Conservation (phyloP, 768 basidiomycete species). For the Naganishia vishniacii region DNA sequence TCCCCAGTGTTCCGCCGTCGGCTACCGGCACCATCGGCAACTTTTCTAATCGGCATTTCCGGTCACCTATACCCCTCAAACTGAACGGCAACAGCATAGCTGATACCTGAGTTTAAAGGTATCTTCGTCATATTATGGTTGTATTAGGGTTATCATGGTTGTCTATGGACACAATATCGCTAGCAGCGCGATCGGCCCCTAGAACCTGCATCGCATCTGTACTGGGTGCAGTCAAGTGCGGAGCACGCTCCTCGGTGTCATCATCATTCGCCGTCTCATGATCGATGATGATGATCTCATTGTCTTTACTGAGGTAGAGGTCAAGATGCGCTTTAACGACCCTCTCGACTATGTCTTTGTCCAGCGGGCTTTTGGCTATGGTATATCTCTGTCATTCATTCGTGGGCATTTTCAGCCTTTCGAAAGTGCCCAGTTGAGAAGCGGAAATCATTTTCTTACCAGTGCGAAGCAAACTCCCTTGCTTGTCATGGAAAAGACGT, state of each 20-base stretch:
- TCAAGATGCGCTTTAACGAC: slow-evolving; percentile 13
- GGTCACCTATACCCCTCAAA: neutral
- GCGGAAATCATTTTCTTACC: slow-evolving; percentile 31
- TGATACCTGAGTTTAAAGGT: neutral
- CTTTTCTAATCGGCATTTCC: neutral
- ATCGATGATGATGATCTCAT: neutral
- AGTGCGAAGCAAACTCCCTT: slow-evolving; percentile 43
- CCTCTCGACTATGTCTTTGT: slow-evolving; percentile 6
- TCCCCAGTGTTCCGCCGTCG: slow-evolving; percentile 5
- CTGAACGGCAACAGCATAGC: slow-evolving; percentile 16
- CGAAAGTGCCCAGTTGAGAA: neutral
- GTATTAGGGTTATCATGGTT: slow-evolving; percentile 17
- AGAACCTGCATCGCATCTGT: neutral
- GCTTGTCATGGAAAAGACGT: slow-evolving; percentile 42
- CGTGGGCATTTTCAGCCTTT: neutral
- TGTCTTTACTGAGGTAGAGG: neutral
- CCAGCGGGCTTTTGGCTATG: neutral
- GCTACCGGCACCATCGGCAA: neutral
- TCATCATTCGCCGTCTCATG: too few species aligned
- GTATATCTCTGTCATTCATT: neutral
- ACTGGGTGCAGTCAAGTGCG: neutral
- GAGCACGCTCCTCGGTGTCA: too few species aligned
- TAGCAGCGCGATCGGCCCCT: neutral
- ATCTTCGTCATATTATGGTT: slow-evolving; percentile 14
- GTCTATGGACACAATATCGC: neutral